Conservation (phyloP, 2,329 filamentous ascomycete species). For the Chaetomium sp. region DNA sequence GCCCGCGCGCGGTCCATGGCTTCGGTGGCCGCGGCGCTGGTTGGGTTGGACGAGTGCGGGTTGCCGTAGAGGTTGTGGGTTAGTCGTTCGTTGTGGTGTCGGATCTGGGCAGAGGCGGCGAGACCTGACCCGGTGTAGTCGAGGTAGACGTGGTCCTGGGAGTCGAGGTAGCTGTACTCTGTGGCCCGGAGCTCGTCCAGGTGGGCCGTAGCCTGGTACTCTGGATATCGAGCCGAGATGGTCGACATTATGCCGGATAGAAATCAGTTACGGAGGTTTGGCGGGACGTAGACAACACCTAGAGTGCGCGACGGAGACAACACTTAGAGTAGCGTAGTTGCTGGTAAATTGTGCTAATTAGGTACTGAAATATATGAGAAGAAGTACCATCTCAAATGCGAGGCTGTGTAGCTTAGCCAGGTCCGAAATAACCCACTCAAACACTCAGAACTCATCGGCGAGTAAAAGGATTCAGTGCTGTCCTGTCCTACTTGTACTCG, state of each 20-base stretch:
- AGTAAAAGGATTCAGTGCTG: not conserved
- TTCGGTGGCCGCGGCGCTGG: conserved; percentile 41
- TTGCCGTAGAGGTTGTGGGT: conserved; percentile 42
- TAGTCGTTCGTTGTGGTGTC: conserved; percentile 40
- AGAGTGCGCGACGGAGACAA: no score
- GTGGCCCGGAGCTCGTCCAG: conserved; percentile 40
- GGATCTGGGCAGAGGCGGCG: conserved; percentile 40
- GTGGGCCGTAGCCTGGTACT: conserved; percentile 39
- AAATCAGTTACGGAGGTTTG: not conserved
- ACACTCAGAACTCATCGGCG: not conserved
- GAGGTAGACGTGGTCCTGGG: conserved; percentile 45
- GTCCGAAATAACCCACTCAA: not conserved
- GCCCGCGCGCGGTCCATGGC: conserved; percentile 40
- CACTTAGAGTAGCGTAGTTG: not conserved
- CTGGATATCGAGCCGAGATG: conserved; percentile 38
- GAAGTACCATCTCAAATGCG: not conserved
- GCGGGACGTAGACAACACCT: no score
- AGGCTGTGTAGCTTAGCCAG: not conserved
- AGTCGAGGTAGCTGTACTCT: conserved; percentile 45
- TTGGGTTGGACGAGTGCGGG: conserved; percentile 46
- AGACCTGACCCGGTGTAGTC: conserved; percentile 48
- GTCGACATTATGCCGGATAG: not conserved
- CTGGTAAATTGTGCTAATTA: no score
- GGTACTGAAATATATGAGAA: no score
- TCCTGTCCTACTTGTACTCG: conserved; percentile 9